These are phyloP conservation scores for Hansfordia pulvinata DNA, from an alignment of 2,329 filamentous ascomycete species.

Conservation along the genomic window DNA sequence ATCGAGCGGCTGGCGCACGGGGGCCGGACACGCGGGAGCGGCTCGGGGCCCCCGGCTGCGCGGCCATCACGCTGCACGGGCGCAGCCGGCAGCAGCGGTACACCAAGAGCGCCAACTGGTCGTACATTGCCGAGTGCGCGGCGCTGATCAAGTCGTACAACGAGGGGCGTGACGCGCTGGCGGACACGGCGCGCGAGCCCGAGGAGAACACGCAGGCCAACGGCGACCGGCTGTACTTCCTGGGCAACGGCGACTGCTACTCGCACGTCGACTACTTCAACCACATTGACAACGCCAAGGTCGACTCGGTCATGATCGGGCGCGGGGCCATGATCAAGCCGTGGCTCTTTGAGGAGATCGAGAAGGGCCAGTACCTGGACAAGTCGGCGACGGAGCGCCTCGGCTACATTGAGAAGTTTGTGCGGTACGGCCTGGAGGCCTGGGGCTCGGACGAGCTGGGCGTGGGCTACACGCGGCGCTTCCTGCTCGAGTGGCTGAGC, in stretches of 20 bases:
- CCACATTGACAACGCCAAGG: constrained; percentile 61
- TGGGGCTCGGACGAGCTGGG: constrained; percentile 96
- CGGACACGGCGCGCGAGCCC: constrained; percentile 66
- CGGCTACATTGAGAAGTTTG: constrained; percentile 76
- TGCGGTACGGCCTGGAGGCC: constrained; percentile 76
- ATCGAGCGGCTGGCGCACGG: constrained; percentile 76
- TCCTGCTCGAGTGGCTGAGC: constrained; percentile 90
- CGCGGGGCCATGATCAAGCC: constrained; percentile 93
- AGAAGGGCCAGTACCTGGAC: constrained; percentile 83
- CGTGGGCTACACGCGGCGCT: constrained; percentile 78
- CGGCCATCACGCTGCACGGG: constrained; percentile 91
- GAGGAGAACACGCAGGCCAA: constrained; percentile 63
- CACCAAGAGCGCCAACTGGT: constrained; percentile 84
- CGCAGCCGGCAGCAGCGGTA: constrained; percentile 91
- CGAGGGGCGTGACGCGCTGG: constrained; percentile 45
- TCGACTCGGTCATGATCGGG: constrained; percentile 96
- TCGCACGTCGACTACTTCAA: constrained; percentile 79
- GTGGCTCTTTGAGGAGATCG: constrained; percentile 97
- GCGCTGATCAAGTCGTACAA: constrained; percentile 73
- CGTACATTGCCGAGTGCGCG: constrained; percentile 83
- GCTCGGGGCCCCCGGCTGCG: constrained; percentile 68
- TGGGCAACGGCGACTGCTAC: constrained; percentile 94
- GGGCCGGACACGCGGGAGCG: constrained; percentile 56
- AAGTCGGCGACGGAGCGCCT: constrained; percentile 85
- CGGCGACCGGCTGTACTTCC: constrained; percentile 68